Conservation (phyloP, 2,329 filamentous ascomycete species). For the Scytalidium sp. region DNA sequence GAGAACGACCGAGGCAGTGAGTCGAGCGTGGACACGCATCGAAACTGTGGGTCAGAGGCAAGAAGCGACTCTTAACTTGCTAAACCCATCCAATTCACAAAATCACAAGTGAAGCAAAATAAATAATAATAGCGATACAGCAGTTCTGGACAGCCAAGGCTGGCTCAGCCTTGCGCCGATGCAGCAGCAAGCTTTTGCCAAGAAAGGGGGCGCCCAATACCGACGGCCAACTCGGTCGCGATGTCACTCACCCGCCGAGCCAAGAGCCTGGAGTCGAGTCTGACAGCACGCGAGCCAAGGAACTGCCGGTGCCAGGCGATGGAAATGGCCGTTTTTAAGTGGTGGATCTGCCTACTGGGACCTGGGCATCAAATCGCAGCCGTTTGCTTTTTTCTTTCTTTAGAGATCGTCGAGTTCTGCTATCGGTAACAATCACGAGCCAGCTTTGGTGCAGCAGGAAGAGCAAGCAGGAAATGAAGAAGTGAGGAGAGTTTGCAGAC, state of each 20-base stretch:
- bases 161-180: not conserved
- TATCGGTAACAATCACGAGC: too few relatives aligned
- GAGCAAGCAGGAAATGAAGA: too few relatives aligned
- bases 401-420: too few relatives aligned
- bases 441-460: too few relatives aligned
- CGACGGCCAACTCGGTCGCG: not conserved
- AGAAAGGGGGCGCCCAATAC: conserved; percentile 2
- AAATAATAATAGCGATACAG: not conserved
- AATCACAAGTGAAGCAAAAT: too few relatives aligned
- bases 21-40: conserved; percentile 12
- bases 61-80: too few relatives aligned
- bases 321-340: too few relatives aligned
- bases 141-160: not conserved
- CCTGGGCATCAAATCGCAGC: too few relatives aligned
- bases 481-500: too few relatives aligned
- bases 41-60: not conserved
- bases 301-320: not conserved
- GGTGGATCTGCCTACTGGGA: too few relatives aligned
- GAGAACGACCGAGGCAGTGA: conserved; percentile 17
- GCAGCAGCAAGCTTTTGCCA: not conserved
- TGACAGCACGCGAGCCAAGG: not conserved
- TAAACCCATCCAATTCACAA: too few relatives aligned
- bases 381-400: too few relatives aligned
- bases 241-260: not conserved
- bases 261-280: not conserved